These are phyloP conservation scores for Oenanthe sinensis DNA, from an alignment of 129 eudicot genomes.

Conservation along the genomic window DNA sequence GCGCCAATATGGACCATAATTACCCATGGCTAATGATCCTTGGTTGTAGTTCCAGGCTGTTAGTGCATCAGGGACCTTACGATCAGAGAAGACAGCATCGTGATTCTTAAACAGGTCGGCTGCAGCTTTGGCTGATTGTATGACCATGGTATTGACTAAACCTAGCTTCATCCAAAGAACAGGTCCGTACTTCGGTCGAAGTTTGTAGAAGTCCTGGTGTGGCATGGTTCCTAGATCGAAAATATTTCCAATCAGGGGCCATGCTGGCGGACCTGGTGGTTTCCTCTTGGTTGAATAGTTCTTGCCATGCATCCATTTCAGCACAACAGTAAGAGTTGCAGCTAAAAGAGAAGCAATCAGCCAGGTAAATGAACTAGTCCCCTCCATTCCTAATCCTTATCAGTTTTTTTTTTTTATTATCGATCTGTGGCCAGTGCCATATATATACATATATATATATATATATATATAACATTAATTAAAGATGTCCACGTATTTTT, in stretches of 20 bases:
- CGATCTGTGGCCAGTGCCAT: too few relatives aligned
- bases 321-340: not conserved
- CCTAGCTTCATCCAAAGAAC: slow-evolving; percentile 31
- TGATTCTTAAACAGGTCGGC: slow-evolving; percentile 24
- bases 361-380: not conserved
- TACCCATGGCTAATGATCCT: slow-evolving; percentile 5
- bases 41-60: slow-evolving; percentile 6
- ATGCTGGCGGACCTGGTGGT: slow-evolving; percentile 16
- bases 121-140: slow-evolving; percentile 23
- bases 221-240: slow-evolving; percentile 12
- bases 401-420: not conserved
- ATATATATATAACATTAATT: too few relatives aligned
- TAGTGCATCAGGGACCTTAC: slow-evolving; percentile 13
- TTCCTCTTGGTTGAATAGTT: too few relatives aligned
- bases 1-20: slow-evolving; percentile 17
- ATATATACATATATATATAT: too few relatives aligned
- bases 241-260: slow-evolving; percentile 15
- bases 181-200: slow-evolving; percentile 7
- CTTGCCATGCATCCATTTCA: not conserved
- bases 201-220: slow-evolving; percentile 2
- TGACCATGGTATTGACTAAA: slow-evolving; percentile 23
- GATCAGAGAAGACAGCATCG: slow-evolving; percentile 22
- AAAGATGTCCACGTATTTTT: too few relatives aligned
- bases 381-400: not conserved
- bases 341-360: not conserved